A percentile compares a stretch with the other conserved stretches of the same genome.
Conservation (phyloP, 2,329 filamentous ascomycete genomes). For the Monosporascus sp. region DNA sequence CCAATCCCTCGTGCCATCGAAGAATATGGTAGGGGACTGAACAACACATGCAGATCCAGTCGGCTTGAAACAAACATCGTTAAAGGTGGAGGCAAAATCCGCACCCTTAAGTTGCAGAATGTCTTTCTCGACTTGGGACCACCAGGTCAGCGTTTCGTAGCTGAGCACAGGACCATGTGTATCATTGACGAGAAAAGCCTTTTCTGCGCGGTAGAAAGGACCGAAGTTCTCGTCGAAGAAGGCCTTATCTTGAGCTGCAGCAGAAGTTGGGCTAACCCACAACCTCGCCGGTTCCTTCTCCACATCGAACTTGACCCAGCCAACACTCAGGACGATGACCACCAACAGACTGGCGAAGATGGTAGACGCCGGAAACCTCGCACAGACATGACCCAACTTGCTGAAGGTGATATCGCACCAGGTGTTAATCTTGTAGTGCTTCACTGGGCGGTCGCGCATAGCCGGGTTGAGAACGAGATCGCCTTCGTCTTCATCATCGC, state of each 20-base stretch:
- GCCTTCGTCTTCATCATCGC: slow-evolving; percentile 91
- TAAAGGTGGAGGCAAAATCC: slow-evolving; percentile 62
- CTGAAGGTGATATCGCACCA: slow-evolving; percentile 77
- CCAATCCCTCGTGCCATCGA: slow-evolving; percentile 68
- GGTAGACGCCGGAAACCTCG: slow-evolving; percentile 78
- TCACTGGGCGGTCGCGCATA: slow-evolving; percentile 73
- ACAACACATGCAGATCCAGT: slow-evolving; percentile 85
- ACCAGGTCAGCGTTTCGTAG: slow-evolving; percentile 88
- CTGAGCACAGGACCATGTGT: slow-evolving; percentile 74
- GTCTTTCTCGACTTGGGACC: slow-evolving; percentile 82
- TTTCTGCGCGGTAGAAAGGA: slow-evolving; percentile 91
- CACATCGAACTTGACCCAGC: slow-evolving; percentile 84
- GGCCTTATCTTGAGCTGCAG: slow-evolving; percentile 84
- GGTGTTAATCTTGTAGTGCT: slow-evolving; percentile 78
- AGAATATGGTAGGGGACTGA: slow-evolving; percentile 89
- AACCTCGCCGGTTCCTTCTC: slow-evolving; percentile 86
- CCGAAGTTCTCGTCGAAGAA: slow-evolving; percentile 95
- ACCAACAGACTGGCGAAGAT: slow-evolving; percentile 71
- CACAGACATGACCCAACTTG: slow-evolving; percentile 72
- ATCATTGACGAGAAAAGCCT: slow-evolving; percentile 91
- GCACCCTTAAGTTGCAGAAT: slow-evolving; percentile 68
- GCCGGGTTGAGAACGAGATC: slow-evolving; percentile 73
- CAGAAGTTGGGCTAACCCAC: slow-evolving; percentile 94
- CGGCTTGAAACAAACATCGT: slow-evolving; percentile 92
- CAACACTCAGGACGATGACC: slow-evolving; percentile 74